Base-by-base conservation (phyloP, 2,329 filamentous ascomycete genomes). In the Teratosphaeria gauchensis region DNA sequence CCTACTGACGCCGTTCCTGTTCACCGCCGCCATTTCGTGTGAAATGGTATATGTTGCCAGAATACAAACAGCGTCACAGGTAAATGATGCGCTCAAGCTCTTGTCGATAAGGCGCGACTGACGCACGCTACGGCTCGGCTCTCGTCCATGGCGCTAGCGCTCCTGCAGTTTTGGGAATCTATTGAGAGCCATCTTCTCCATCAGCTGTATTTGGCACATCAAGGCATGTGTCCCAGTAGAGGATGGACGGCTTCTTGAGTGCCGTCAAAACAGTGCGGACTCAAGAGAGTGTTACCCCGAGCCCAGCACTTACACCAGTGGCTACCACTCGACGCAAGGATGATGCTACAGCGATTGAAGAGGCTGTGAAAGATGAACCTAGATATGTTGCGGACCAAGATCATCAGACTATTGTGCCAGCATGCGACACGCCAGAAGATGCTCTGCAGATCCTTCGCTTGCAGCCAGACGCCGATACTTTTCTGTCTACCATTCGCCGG, bases 171-270 rank as follows among this genome's bases (percentile, higher is more conserved):
- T 48, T 48, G 42, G n/a, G 42, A 48, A 48, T 52, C 9, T 16
- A 14, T 24, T 12, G 6, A 14, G 9, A 21, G 28, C n/a, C 42
- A 21, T 48, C 42, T 19, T 9, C 16, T 7, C 9, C 42, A 48
- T 48, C 42, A 48, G 9, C n/a, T 19, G 16, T n/a, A 48, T 48
- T 2, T 21, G 28, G 54, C 32, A 16, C 56, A 38, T 12, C 54
- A 55, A n/a, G 62, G 46, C 24, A 66, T 65, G 62, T 59, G 61
- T 54, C 59, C 62, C 28, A 62, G 61, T 57, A 71, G 64, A 65
- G 61, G 46, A 82, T 82, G 80, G 74, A 76, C 46, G 76, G 76
- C 54, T 71, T 81, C 24, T 71, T 82, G 54, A 80, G 73, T 19
- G 76, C 76, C 3, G 74, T 82, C 53, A 79, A 73, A 62, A 76